Conservation (phyloP, 179 eudicot genomes). For the Beta lomatogona region DNA sequence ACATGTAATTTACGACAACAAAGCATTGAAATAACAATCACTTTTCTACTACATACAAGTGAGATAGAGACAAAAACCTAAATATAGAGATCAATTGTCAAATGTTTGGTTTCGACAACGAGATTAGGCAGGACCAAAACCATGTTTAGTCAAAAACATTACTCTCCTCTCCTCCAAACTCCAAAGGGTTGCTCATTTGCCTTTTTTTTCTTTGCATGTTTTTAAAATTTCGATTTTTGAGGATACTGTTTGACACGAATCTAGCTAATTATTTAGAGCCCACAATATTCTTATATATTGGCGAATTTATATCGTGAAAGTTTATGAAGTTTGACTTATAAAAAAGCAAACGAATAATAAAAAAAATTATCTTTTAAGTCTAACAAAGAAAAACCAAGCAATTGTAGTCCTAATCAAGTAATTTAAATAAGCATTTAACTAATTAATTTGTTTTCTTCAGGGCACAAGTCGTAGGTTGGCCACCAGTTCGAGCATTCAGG, state of each 20-base stretch:
- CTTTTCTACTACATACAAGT: neutral
- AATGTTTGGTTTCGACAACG: slow-evolving; percentile 22
- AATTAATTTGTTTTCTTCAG: slow-evolving; percentile 30
- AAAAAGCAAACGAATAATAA: too few species aligned
- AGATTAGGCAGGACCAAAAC: slow-evolving; percentile 18
- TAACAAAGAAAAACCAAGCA: neutral
- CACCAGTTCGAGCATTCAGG: slow-evolving; percentile 77
- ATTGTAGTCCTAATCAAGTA: slow-evolving; percentile 10
- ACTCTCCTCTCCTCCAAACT: neutral
- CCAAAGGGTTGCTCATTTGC: too few species aligned
- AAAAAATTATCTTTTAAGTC: neutral
- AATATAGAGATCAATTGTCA: slow-evolving; percentile 20
- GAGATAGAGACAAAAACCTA: neutral
- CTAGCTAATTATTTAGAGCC: too few species aligned
- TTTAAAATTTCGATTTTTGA: too few species aligned
- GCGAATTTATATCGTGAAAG: too few species aligned
- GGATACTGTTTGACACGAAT: too few species aligned
- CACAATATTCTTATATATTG: too few species aligned
- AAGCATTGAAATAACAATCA: too few species aligned
- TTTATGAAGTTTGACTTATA: too few species aligned
- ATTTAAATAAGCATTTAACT: neutral
- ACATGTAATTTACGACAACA: neutral
- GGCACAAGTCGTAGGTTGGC: slow-evolving; percentile 92
- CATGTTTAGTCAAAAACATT: slow-evolving; percentile 5
- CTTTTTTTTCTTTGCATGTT: too few species aligned